Conservation (phyloP, 176 grass and related monocot genomes). For the Guadua angustifolia region DNA sequence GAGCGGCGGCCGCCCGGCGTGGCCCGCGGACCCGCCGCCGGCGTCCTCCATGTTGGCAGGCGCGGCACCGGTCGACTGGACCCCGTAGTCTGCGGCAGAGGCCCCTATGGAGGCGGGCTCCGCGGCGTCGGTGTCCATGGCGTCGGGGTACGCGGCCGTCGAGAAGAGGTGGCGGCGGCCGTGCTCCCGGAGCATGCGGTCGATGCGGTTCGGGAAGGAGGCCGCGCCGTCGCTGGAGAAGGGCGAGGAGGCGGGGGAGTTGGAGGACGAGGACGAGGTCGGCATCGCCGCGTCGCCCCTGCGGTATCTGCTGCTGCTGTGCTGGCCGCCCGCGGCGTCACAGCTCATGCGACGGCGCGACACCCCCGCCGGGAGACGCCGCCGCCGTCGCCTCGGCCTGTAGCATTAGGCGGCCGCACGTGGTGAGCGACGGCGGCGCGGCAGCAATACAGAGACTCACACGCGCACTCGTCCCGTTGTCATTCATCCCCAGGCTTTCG, state of each 20-base stretch:
- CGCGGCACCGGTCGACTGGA: background rate
- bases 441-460: background rate
- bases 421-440: slow-evolving; percentile 36
- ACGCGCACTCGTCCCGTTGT: too few relatives aligned
- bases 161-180: slow-evolving; percentile 33
- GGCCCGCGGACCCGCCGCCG: slow-evolving; percentile 13
- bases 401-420: slow-evolving; percentile 47
- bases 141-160: slow-evolving; percentile 25
- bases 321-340: slow-evolving; percentile 28
- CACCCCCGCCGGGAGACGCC: slow-evolving; percentile 25
- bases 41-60: slow-evolving; percentile 46
- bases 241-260: slow-evolving; percentile 29
- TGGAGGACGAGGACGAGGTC: slow-evolving; percentile 24
- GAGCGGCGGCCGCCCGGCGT: slow-evolving; percentile 46
- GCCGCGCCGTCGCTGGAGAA: slow-evolving; percentile 36
- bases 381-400: slow-evolving; percentile 2
- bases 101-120: slow-evolving; percentile 1
- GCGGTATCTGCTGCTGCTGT: background rate
- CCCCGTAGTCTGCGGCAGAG: slow-evolving; percentile 29
- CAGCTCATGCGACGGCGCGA: slow-evolving; percentile 37
- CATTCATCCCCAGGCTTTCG: background rate
- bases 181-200: slow-evolving; percentile 42
- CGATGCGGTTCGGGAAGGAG: slow-evolving; percentile 39
- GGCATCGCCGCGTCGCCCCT: slow-evolving; percentile 37
- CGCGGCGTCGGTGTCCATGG: slow-evolving; percentile 49